Evolutionary conservation across 2,329 filamentous ascomycete genomes (phyloP).

Genomic region (Botrytis deweyae): DNA sequence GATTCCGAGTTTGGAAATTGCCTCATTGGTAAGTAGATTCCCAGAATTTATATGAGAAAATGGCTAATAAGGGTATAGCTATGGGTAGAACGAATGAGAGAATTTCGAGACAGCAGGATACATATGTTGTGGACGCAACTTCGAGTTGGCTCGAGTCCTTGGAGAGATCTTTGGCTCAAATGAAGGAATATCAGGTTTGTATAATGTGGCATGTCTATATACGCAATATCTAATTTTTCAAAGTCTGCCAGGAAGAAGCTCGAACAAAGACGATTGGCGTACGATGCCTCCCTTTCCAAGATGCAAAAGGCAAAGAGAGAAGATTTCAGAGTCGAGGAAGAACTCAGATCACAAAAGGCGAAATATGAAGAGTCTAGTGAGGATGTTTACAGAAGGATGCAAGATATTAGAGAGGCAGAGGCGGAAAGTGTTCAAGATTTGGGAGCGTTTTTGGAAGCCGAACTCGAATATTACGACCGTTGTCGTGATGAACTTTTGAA

Average conservation of each 20-base stretch:
- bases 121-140: conserved; percentile 74
- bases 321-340: conserved; percentile 90
- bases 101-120: conserved; percentile 81
- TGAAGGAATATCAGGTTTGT: conserved; percentile 94
- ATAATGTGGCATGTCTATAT: background rate
- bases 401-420: conserved; percentile 93
- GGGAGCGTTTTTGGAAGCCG: conserved; percentile 78
- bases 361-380: conserved; percentile 97
- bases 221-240: conserved; percentile 30
- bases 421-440: conserved; percentile 78
- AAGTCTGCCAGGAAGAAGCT: conserved; percentile 88
- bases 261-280: conserved; percentile 82
- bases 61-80: conserved; percentile 46
- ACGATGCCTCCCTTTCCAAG: conserved; percentile 85
- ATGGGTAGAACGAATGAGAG: conserved; percentile 87
- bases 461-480: conserved; percentile 87
- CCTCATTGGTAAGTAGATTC: conserved; percentile 54
- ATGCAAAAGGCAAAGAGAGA: conserved; percentile 93
- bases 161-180: conserved; percentile 84
- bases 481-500: conserved; percentile 79
- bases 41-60: background rate
- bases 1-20: conserved; percentile 91
- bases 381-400: conserved; percentile 88
- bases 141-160: conserved; percentile 87
- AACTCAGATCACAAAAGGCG: conserved; percentile 83